A percentile compares a stretch with the other conserved stretches of the same genome.
These are phyloP conservation scores for Cladosporium sp. DNA, from an alignment of 2,329 filamentous ascomycete species.

Conservation along the genomic window DNA sequence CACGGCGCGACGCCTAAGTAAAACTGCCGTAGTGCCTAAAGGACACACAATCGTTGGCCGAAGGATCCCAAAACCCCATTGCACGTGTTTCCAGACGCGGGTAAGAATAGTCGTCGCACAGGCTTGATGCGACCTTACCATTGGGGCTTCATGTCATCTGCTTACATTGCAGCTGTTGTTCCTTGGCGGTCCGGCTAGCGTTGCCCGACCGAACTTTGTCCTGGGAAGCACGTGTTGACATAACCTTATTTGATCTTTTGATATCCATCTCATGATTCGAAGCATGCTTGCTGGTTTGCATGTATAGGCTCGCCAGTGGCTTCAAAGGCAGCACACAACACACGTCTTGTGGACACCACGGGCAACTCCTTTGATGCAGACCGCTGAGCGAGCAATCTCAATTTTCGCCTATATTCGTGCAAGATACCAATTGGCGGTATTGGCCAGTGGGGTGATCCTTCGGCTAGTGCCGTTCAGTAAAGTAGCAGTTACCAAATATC, in stretches of 20 bases:
- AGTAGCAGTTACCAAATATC: neutral
- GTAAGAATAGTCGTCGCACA: neutral
- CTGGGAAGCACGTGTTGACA: neutral
- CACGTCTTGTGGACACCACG: neutral
- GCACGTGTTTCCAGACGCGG: neutral
- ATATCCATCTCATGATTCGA: neutral
- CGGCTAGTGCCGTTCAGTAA: neutral
- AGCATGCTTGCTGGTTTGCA: neutral
- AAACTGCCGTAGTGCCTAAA: neutral
- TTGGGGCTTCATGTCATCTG: conserved; percentile 14
- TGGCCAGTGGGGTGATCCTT: neutral
- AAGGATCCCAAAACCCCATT: neutral
- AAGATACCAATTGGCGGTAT: neutral
- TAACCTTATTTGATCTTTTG: neutral
- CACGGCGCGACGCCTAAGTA: neutral
- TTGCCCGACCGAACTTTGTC: neutral
- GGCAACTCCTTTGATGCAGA: neutral
- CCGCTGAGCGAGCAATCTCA: neutral
- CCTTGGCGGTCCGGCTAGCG: neutral
- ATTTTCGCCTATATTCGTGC: neutral
- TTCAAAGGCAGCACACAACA: neutral
- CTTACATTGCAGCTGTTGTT: conserved; percentile 12
- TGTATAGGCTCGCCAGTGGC: neutral
- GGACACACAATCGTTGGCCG: neutral
- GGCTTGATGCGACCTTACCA: neutral